Conservation (phyloP, 1,284 basidiomycete genomes). For the Cutaneotrichosporon dermatis region DNA sequence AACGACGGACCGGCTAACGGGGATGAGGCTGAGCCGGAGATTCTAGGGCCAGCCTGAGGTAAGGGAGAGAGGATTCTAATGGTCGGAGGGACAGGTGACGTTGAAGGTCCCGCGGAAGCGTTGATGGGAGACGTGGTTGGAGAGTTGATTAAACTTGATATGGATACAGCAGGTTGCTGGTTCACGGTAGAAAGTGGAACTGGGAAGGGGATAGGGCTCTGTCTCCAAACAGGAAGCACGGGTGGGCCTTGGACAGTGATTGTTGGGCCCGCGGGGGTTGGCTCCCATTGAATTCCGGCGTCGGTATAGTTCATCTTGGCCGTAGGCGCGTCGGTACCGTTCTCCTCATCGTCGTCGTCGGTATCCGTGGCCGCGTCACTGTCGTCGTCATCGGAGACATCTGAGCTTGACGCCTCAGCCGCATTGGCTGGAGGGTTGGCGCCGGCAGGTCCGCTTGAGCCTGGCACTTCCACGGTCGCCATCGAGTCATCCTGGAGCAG, state of each 20-base stretch:
- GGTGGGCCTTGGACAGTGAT: background rate
- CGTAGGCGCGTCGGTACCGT: background rate
- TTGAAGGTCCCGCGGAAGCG: no score
- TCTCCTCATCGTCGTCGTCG: conserved; percentile 1
- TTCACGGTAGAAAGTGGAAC: no score
- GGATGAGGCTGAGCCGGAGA: background rate
- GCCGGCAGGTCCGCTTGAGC: background rate
- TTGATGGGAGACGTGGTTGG: background rate
- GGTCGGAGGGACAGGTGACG: no score
- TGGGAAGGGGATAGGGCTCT: no score
- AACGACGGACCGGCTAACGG: background rate
- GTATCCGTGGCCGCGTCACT: conserved; percentile 3
- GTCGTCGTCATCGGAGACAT: conserved; percentile 8
- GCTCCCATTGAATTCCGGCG: background rate
- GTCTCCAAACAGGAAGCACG: background rate
- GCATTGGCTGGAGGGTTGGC: background rate
- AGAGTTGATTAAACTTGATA: conserved; percentile 6
- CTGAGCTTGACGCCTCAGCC: background rate
- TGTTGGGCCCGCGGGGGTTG: background rate
- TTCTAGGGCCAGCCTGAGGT: background rate
- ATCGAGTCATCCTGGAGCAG: conserved; percentile 21
- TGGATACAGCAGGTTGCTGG: conserved; percentile 1
- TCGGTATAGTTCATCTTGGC: background rate
- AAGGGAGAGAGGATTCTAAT: background rate
- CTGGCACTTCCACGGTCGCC: background rate